phyloP scores from a whole-genome alignment of 2,329 filamentous ascomycete genomes.

The Epichloe aotearoae region DNA sequence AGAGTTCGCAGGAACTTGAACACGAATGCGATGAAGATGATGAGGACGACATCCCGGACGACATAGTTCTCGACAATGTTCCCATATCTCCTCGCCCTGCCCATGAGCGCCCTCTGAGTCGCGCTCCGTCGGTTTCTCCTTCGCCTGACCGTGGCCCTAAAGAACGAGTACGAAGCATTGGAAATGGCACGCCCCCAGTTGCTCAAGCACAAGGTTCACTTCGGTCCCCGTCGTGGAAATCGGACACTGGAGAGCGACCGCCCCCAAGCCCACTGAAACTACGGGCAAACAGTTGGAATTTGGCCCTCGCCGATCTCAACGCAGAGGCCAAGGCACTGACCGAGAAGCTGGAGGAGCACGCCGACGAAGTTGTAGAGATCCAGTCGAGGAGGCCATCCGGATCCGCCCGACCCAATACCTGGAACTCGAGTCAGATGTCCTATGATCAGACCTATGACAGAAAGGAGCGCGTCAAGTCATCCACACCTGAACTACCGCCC shows the following conservation, averaged over 20 bases:
- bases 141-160: conserved; percentile 40
- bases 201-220: conserved; percentile 47
- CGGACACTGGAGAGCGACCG: conserved; percentile 25
- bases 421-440: conserved; percentile 23
- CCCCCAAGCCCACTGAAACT: conserved; percentile 32
- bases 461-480: conserved; percentile 46
- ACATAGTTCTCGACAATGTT: conserved; percentile 67
- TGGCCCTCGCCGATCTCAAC: conserved; percentile 54
- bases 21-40: conserved; percentile 66
- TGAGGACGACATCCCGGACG: conserved; percentile 65
- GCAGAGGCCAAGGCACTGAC: conserved; percentile 62
- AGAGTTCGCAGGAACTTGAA: conserved; percentile 58
- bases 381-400: conserved; percentile 19
- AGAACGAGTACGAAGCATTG: conserved; percentile 39
- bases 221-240: conserved; percentile 42
- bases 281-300: conserved; percentile 62
- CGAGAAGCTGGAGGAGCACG: conserved; percentile 68
- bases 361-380: conserved; percentile 42
- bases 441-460: conserved; percentile 23
- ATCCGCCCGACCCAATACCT: conserved; percentile 26
- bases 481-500: conserved; percentile 57
- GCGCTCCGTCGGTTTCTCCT: conserved; percentile 37
- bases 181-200: conserved; percentile 50
- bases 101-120: conserved; percentile 40
- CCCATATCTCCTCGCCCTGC: conserved; percentile 62